Evolutionary conservation across 2,329 filamentous ascomycete genomes (phyloP), one percentile per base, ranked within the genome.

Genomic region (Penicillium italicum): DNA sequence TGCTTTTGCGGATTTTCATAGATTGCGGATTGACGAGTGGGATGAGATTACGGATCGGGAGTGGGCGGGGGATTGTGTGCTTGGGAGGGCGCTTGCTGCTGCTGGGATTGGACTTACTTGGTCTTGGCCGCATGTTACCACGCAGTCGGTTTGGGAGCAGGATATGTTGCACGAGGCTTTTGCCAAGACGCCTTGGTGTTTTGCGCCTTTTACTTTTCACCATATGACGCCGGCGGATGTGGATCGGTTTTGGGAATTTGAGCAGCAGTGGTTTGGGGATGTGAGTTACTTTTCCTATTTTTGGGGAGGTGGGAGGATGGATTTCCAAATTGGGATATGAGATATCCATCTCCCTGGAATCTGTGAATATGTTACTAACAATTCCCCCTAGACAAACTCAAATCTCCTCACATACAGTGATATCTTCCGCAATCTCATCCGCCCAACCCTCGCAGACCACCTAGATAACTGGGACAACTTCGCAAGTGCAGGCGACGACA

Each of bases 11-110:
- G 66, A 75, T 20, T 73, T 76, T 37, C 77, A 77, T 50, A 65
- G 68, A 8, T 51, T 63, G 14, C 68, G 76, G 33, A 61, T 75
- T 5, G 63, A 73, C 16, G 68, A 71, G 16, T 77, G 77, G 69
- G 73, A 80, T 45, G 64, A 69, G 7, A 69, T 71, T 42, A 80
- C 79, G 1, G 65, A 60, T 4, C 56, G 47, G 3, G 71, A 78
- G 54, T 76, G 74, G 69, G 77, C 78, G 1, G 77, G 77, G 1
- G 77, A 80, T 55, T 76, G 76, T 33, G 72, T 80, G 4, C 69
- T 81, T 11, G 74, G 74, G 3, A 76, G 73, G 54, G 72, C 73
- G 14, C 59, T 81, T 5, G 51, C 59, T 2, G 74, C 79, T 45
- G 67, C 74, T 1, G 75, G 73, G 16, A 66, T 80, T 14, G 63